Percentiles rank a stretch among this genome's conserved stretches.
These are phyloP conservation scores for Trichophyton verrucosum DNA, from an alignment of 2,329 filamentous ascomycete genomes.

Conservation along the genomic window DNA sequence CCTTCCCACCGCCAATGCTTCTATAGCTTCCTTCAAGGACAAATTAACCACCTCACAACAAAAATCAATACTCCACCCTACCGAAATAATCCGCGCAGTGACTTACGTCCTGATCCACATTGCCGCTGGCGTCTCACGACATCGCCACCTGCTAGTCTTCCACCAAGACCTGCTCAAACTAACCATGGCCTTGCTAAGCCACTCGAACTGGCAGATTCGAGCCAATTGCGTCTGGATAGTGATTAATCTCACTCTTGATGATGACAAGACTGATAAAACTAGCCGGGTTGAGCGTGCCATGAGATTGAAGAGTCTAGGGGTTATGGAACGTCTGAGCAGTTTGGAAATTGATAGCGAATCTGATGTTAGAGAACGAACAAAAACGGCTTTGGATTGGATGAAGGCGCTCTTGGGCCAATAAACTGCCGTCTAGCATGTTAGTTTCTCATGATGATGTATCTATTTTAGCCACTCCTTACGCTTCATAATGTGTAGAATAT, in stretches of 20 bases:
- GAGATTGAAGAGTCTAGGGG: conserved; percentile 60
- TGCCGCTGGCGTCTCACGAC: conserved; percentile 64
- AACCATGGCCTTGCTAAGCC: conserved; percentile 60
- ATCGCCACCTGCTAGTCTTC: conserved; percentile 63
- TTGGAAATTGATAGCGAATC: conserved; percentile 59
- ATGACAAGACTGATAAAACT: conserved; percentile 55
- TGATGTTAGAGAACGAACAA: conserved; percentile 73
- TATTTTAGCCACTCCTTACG: too few species aligned
- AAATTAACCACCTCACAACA: conserved; percentile 6
- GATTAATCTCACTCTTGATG: conserved; percentile 76
- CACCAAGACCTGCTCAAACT: conserved; percentile 65
- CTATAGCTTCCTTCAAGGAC: conserved; percentile 18
- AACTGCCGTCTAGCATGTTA: neutral
- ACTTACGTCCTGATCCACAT: conserved; percentile 79
- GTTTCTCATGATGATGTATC: neutral
- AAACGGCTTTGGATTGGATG: conserved; percentile 64
- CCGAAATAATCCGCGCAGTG: conserved; percentile 63
- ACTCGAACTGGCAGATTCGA: conserved; percentile 61
- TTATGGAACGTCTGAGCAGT: conserved; percentile 52
- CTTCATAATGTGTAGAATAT: too few species aligned
- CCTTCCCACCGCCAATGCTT: conserved; percentile 8
- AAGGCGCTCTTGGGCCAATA: conserved; percentile 19
- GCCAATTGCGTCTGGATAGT: conserved; percentile 70
- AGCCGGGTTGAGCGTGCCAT: conserved; percentile 54
- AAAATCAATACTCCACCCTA: conserved; percentile 24